Conservation (phyloP, 352 stramenopile genomes). For the Globisporangium solare region DNA sequence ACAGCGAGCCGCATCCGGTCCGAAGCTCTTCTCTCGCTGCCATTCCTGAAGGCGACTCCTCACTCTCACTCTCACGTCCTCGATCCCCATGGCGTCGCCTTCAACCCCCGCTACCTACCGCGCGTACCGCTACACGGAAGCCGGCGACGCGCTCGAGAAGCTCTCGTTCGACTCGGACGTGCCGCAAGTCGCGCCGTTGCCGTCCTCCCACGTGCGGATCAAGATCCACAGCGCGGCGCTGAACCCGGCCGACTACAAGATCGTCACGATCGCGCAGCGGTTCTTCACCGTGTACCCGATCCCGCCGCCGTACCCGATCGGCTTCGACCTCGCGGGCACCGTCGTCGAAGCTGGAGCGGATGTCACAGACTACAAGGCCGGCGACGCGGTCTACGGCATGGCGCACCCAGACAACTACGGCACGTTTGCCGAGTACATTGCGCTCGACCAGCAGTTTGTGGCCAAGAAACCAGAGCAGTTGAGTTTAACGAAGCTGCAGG, state of each 20-base stretch:
- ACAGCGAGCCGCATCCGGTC: no score
- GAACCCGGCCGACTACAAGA: conserved; percentile 30
- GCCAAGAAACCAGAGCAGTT: conserved; percentile 36
- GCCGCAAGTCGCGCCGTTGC: conserved; percentile 6
- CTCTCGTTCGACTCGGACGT: conserved; percentile 16
- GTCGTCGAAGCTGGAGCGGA: conserved; percentile 22
- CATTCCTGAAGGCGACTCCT: no score
- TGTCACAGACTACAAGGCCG: conserved; percentile 8
- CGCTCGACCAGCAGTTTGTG: conserved; percentile 27
- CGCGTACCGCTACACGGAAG: conserved; percentile 19
- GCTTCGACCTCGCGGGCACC: conserved; percentile 20
- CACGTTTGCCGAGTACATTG: conserved; percentile 30
- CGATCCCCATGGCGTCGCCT: neutral
- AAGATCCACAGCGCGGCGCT: conserved; percentile 23
- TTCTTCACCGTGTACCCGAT: conserved; percentile 15
- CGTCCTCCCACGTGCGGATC: conserved; percentile 16
- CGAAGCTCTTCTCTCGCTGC: no score
- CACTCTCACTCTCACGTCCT: neutral
- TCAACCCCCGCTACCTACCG: conserved; percentile 18
- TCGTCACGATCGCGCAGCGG: conserved; percentile 10
- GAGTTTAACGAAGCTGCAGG: conserved; percentile 51
- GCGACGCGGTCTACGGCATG: conserved; percentile 66
- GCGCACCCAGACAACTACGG: conserved; percentile 22
- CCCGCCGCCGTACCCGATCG: conserved; percentile 17
- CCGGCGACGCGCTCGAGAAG: conserved; percentile 14